Percentiles rank a stretch among this genome's conserved stretches.
Conservation (phyloP, 1,284 basidiomycete genomes). For the Hymenochaete sp. region DNA sequence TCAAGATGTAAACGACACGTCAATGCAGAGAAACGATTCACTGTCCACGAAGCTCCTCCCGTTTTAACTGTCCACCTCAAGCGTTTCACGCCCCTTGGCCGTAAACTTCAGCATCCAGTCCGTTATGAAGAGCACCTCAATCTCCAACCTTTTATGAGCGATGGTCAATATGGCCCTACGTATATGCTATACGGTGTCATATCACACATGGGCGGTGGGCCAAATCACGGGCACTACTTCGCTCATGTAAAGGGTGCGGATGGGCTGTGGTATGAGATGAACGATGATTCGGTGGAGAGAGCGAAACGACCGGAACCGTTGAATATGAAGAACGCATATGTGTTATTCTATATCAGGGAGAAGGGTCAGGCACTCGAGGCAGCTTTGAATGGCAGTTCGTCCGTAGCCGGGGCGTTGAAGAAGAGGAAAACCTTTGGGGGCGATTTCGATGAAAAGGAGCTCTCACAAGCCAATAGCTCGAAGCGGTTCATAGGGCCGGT, state of each 20-base stretch:
- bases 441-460: slow-evolving; percentile 7
- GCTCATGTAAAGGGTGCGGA: slow-evolving; percentile 72
- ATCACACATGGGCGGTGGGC: slow-evolving; percentile 86
- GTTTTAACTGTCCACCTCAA: slow-evolving; percentile 97
- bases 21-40: slow-evolving; percentile 82
- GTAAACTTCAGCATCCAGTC: slow-evolving; percentile 75
- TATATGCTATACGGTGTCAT: slow-evolving; percentile 92
- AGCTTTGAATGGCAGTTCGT: slow-evolving; percentile 31
- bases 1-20: slow-evolving; percentile 82
- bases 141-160: slow-evolving; percentile 79
- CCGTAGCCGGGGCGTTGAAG: slow-evolving; percentile 6
- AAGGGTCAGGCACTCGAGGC: slow-evolving; percentile 64
- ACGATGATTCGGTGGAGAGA: slow-evolving; percentile 73
- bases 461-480: slow-evolving; percentile 28
- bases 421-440: slow-evolving; percentile 13
- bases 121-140: slow-evolving; percentile 75
- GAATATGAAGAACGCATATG: slow-evolving; percentile 78
- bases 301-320: slow-evolving; percentile 36
- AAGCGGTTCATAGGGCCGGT: slow-evolving; percentile 55
- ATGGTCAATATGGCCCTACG: slow-evolving; percentile 61
- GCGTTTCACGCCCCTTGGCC: slow-evolving; percentile 85
- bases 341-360: slow-evolving; percentile 85
- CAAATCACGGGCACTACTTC: slow-evolving; percentile 95
- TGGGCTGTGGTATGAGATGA: slow-evolving; percentile 86
- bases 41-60: slow-evolving; percentile 78